Base-by-base conservation (phyloP, 495 filamentous ascomycete species). In the Chaetomium tenue region DNA sequence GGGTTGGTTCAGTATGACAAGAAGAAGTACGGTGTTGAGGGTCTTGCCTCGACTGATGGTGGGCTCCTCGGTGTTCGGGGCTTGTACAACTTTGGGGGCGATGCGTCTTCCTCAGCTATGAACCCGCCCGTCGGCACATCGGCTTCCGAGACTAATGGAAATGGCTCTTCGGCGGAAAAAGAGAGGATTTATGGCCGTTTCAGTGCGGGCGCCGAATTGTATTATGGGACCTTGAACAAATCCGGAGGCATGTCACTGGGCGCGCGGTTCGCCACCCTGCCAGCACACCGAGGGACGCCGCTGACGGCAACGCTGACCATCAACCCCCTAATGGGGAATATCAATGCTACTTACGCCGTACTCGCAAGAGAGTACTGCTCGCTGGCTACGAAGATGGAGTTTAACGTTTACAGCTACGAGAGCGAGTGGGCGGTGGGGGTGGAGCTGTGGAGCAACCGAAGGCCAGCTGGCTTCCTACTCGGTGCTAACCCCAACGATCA, bases 381-480 rank as follows among this genome's bases (percentile, higher is more conserved):
- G 0, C 85, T 98, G 53, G 93, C 92, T 63, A 92, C 91, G 37
- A 86, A 88, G 47, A 93, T 98, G 78, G 91, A 94, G 66, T 98
- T 98, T 74, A 98, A 98, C 72, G 91, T 97, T 57, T 97, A 97
- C 78, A 95, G 90, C 70, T 98, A 97, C 78, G 94, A 98, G 78
- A 96, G 91, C 72, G 92, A 95, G 44, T 84, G 97, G 79, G 88
- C 89, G 47, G 81, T 97, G 11, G 94, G 95, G 15, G 89, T 88
- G 73, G 95, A 98, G 75, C 78, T 97, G 33, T 98, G 95, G 93
- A 83, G 83, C 75, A 74, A 84, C 74, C 74, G 71, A 58, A 66
- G 74, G 66, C 78, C 74, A 40, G 73, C 75, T 48, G 66, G 76
- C 8, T 78, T 80, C 20, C 72, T 79, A 20, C 71, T 78, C 7